phyloP scores from a whole-genome alignment of 352 stramenopile species.

The Phytophthora citrophthora region DNA sequence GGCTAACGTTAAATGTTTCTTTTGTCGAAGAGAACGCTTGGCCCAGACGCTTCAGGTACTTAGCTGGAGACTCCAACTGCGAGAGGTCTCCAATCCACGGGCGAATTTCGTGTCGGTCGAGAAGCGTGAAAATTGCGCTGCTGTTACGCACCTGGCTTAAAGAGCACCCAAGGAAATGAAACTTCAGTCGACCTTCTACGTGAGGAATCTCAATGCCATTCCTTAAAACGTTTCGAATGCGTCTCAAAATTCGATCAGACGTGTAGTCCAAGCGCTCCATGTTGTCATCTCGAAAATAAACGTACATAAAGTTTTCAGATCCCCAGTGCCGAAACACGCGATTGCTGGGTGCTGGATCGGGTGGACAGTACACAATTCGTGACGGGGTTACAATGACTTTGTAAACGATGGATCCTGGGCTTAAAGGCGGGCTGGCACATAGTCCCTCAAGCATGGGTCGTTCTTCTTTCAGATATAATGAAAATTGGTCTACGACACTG shows the following conservation, averaged over 20 bases:
- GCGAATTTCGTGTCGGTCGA: conserved; percentile 57
- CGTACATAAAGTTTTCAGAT: conserved; percentile 80
- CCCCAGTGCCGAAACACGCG: conserved; percentile 76
- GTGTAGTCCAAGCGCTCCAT: conserved; percentile 73
- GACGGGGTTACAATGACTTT: conserved; percentile 76
- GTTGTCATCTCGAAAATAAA: conserved; percentile 86
- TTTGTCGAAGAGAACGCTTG: conserved; percentile 79
- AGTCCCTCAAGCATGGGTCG: conserved; percentile 31
- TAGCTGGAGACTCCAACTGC: conserved; percentile 55
- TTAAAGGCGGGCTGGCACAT: conserved; percentile 26
- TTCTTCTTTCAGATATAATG: conserved; percentile 42
- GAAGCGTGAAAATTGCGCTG: conserved; percentile 70
- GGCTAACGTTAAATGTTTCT: conserved; percentile 52
- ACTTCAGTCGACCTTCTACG: conserved; percentile 26
- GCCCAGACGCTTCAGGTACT: conserved; percentile 81
- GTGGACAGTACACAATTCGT: conserved; percentile 66
- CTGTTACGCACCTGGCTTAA: conserved; percentile 79
- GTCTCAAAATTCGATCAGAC: conserved; percentile 36
- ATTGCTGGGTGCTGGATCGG: conserved; percentile 59
- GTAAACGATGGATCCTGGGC: conserved; percentile 40
- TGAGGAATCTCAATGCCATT: conserved; percentile 50
- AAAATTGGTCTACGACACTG: conserved; percentile 46
- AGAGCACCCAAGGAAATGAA: conserved; percentile 76
- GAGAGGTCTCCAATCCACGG: conserved; percentile 71
- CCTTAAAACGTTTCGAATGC: conserved; percentile 49